Evolutionary conservation across 1,284 basidiomycete species (phyloP).

Genomic region (Ganoderma meredithae): DNA sequence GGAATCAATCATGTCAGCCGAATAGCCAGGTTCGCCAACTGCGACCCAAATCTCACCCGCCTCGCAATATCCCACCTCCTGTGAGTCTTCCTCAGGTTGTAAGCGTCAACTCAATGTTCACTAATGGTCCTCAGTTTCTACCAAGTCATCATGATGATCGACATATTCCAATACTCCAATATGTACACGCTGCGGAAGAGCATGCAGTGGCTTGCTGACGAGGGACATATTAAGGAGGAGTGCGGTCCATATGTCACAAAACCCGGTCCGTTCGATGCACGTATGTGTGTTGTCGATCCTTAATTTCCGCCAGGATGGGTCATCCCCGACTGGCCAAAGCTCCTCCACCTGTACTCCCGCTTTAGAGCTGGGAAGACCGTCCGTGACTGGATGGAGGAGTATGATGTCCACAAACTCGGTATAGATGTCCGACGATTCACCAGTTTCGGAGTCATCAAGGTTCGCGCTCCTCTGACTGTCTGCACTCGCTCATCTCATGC

Average conservation of each 20-base stretch:
- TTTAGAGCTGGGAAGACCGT: conserved; percentile 88
- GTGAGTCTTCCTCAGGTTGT: conserved; percentile 52
- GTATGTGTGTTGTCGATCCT: background rate
- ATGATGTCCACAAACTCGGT: conserved; percentile 74
- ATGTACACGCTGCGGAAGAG: conserved; percentile 92
- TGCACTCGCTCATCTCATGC: background rate
- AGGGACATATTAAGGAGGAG: conserved; percentile 84
- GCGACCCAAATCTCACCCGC: conserved; percentile 84
- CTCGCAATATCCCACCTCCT: conserved; percentile 93
- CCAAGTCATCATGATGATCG: conserved; percentile 94
- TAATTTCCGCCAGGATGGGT: conserved; percentile 47
- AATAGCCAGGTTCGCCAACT: conserved; percentile 93
- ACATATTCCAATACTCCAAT: conserved; percentile 98
- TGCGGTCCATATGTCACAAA: conserved; percentile 91
- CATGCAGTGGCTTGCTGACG: conserved; percentile 86
- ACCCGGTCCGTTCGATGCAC: conserved; percentile 53
- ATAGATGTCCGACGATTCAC: conserved; percentile 95
- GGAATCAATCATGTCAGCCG: conserved; percentile 91
- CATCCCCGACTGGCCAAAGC: conserved; percentile 82
- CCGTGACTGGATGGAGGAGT: conserved; percentile 88
- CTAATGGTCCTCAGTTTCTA: conserved; percentile 72
- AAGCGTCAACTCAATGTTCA: background rate
- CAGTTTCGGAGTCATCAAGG: conserved; percentile 99
- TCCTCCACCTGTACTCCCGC: conserved; percentile 87
- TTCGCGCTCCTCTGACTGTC: conserved; percentile 33